Percentiles rank a stretch among this genome's conserved stretches.
Conservation (phyloP, 495 filamentous ascomycete genomes). For the Daldinia grandis region DNA sequence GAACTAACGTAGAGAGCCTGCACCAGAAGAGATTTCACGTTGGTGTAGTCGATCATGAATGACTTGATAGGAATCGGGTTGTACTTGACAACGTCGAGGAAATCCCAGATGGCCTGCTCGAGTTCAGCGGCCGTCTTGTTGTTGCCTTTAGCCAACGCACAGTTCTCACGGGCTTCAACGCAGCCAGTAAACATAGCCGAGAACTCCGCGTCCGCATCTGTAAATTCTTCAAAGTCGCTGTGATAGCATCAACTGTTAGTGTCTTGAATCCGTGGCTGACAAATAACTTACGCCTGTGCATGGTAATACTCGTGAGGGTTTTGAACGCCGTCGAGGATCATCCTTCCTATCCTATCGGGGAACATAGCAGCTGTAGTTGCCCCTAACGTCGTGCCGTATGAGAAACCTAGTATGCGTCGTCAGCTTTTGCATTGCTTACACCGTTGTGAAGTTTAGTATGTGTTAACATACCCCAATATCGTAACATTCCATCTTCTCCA, state of each 20-base stretch:
- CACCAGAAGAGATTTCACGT: conserved; percentile 37
- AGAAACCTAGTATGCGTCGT: conserved; percentile 45
- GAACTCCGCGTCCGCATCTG: conserved; percentile 47
- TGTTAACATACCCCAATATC: conserved; percentile 54
- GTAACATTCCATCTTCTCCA: conserved; percentile 54
- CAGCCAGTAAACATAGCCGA: conserved; percentile 46
- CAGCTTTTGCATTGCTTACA: background rate
- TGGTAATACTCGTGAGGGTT: conserved; percentile 55
- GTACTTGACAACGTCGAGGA: conserved; percentile 44
- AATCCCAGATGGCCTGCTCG: conserved; percentile 43
- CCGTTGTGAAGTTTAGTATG: background rate
- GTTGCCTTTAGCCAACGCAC: conserved; percentile 39
- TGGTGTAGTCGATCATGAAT: conserved; percentile 41
- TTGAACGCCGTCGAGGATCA: conserved; percentile 55
- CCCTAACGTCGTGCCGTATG: conserved; percentile 56
- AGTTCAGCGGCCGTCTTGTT: conserved; percentile 49
- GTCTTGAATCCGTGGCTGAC: background rate
- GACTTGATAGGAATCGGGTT: conserved; percentile 36
- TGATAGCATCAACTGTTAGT: background rate
- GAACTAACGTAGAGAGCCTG: conserved; percentile 37
- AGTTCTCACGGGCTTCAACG: conserved; percentile 40
- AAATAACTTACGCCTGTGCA: conserved; percentile 22
- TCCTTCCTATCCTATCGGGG: conserved; percentile 53
- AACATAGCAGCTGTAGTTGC: conserved; percentile 56
- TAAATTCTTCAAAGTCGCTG: conserved; percentile 43